A percentile compares a stretch with the other conserved stretches of the same genome.
These are phyloP conservation scores for Pelagophyceae sp. DNA, from an alignment of 352 stramenopile genomes.

Conservation along the genomic window DNA sequence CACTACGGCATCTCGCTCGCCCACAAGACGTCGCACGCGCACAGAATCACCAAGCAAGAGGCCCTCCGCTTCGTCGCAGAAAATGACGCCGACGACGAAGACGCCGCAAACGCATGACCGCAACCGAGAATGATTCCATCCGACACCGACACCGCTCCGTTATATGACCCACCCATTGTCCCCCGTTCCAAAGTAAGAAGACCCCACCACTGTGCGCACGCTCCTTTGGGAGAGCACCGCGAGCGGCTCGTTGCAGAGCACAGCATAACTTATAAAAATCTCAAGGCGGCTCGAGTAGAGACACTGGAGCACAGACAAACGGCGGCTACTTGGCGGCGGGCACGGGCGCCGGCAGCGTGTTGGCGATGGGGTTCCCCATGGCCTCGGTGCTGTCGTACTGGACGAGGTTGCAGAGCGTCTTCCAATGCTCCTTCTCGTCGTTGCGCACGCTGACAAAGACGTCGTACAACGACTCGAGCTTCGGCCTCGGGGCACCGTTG, in stretches of 20 bases:
- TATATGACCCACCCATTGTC: too few relatives aligned
- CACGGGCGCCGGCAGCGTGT: background rate
- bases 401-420: conserved; percentile 48
- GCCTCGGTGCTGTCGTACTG: background rate
- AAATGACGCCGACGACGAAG: background rate
- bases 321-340: too few relatives aligned
- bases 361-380: background rate
- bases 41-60: background rate
- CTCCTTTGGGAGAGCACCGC: too few relatives aligned
- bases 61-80: background rate
- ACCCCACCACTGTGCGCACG: too few relatives aligned
- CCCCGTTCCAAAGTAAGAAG: too few relatives aligned
- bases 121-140: too few relatives aligned
- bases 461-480: conserved; percentile 57
- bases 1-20: conserved; percentile 16
- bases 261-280: too few relatives aligned
- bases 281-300: too few relatives aligned
- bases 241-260: too few relatives aligned
- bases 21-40: background rate
- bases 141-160: too few relatives aligned
- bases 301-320: too few relatives aligned
- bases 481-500: background rate
- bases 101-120: too few relatives aligned
- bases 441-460: conserved; percentile 62
- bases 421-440: conserved; percentile 66